Evolutionary conservation across 129 eudicot genomes (phyloP).

Genomic region (Centaurea solstitialis): DNA sequence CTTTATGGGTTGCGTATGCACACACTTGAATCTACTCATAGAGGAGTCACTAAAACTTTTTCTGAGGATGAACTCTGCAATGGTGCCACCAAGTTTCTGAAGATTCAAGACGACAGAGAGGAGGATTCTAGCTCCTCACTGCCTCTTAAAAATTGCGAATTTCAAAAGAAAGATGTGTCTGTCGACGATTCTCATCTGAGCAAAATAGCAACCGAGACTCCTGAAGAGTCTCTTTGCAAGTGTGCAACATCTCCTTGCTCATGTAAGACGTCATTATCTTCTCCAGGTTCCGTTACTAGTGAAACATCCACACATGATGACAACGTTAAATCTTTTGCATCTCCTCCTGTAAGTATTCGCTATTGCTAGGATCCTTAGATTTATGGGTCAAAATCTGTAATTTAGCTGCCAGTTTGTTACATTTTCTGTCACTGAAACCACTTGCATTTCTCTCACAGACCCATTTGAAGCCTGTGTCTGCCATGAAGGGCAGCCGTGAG

Average conservation of each 20-base stretch:
- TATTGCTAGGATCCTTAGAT: neutral
- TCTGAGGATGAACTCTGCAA: constrained; percentile 50
- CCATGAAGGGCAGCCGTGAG: constrained; percentile 87
- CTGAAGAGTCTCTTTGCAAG: constrained; percentile 46
- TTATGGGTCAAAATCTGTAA: no score
- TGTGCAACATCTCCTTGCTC: constrained; percentile 55
- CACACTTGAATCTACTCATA: constrained; percentile 26
- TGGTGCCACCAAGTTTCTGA: constrained; percentile 39
- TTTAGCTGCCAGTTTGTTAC: neutral
- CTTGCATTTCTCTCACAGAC: constrained; percentile 37
- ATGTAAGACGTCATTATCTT: constrained; percentile 12
- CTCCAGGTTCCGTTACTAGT: constrained; percentile 23
- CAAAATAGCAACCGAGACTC: constrained; percentile 6
- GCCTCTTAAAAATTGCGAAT: constrained; percentile 13
- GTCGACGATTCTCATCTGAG: constrained; percentile 28
- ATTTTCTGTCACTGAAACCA: neutral
- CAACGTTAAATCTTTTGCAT: constrained; percentile 24
- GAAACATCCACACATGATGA: constrained; percentile 25
- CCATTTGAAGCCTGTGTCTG: constrained; percentile 69
- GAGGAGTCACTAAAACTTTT: constrained; percentile 18
- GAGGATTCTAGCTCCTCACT: constrained; percentile 24
- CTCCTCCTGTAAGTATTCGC: constrained; percentile 73
- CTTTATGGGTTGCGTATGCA: constrained; percentile 28
- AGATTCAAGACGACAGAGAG: constrained; percentile 38
- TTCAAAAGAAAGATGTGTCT: constrained; percentile 25